These are phyloP conservation scores for Debaryomyces subglobosus DNA, from an alignment of 1,139 yeast species.

Conservation along the genomic window DNA sequence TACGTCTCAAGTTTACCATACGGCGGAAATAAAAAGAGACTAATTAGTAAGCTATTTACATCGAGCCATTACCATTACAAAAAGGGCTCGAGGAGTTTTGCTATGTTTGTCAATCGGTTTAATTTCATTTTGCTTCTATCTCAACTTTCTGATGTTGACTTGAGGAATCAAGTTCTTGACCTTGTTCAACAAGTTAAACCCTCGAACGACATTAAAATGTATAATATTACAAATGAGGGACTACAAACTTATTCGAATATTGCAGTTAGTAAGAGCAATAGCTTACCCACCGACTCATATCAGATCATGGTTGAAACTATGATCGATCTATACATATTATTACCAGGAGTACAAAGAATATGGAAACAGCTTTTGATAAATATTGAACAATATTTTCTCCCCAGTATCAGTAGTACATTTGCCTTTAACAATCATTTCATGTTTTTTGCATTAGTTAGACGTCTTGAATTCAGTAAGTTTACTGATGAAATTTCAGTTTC, in stretches of 20 bases:
- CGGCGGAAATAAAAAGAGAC: constrained; percentile 31
- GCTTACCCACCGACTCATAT: constrained; percentile 27
- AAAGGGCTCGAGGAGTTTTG: constrained; percentile 27
- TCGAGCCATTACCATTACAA: constrained; percentile 40
- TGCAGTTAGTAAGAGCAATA: constrained; percentile 15
- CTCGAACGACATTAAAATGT: constrained; percentile 30
- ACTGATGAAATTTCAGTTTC: constrained; percentile 14
- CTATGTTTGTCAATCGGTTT: constrained; percentile 41
- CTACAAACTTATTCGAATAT: constrained; percentile 26
- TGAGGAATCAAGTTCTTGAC: constrained; percentile 32
- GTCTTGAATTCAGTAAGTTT: constrained; percentile 12
- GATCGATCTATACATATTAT: constrained; percentile 14
- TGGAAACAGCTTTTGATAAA: constrained; percentile 16
- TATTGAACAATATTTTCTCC: constrained; percentile 3
- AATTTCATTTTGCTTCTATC: constrained; percentile 39
- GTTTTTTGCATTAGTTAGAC: constrained; percentile 12
- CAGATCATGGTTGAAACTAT: constrained; percentile 18
- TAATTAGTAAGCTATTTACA: constrained; percentile 41
- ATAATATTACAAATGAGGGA: constrained; percentile 28
- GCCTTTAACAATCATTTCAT: background rate
- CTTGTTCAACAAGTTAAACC: constrained; percentile 27
- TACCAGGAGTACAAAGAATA: constrained; percentile 23
- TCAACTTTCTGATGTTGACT: constrained; percentile 39
- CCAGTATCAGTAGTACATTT: background rate
- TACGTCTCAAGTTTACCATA: constrained; percentile 35